Base-by-base conservation (phyloP, 2,329 filamentous ascomycete genomes). In the Xylaria hypoxylon region DNA sequence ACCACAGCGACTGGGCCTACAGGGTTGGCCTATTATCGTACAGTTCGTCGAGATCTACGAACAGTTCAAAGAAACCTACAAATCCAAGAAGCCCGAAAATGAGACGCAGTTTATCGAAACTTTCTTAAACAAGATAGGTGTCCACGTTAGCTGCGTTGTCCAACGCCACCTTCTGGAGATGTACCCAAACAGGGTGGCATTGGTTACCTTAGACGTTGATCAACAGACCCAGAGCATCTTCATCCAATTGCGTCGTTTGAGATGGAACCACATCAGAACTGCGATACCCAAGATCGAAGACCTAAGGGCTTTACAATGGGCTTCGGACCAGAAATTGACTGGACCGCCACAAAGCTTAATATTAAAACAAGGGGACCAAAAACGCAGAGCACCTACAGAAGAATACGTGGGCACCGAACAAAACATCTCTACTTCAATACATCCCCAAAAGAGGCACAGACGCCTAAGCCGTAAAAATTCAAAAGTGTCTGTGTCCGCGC, bases 71-170 rank as follows among this genome's bases (percentile, higher is more conserved):
- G 58, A 53, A 26, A 62, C 45, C 1, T 74, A 75, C 45, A 71
- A 67, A 40, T 62, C 66, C 2, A 62, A 70, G 44, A 62, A 59
- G 2, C 69, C 70, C 5, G 57, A 65, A 24, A 69, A 63, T 44
- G 69, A 74, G 3, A 19, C 57, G 5, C 44, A 61, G 3, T 75
- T 74, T 42, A 72, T 75, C 57, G 51, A 61, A 44, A 44, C 59
- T 5, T 73, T 69, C 40, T 65, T 75, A 17, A 62, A 59, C n/a
- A 56, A 63, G 17, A 52, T 72, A 40, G 70, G 74, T 26, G 24
- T 56, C 1, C 68, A 64, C 11, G 66, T 67, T 3, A 67, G 72
- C 22, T 71, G 71, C 55, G 61, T 67, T 15, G 56, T 74, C 2
- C 73, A 74, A 57, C 67, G 61, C 35, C 64, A 62, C 31, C 67